Evolutionary conservation across 2,329 filamentous ascomycete species (phyloP).

Genomic region (Alternaria gansuensis): DNA sequence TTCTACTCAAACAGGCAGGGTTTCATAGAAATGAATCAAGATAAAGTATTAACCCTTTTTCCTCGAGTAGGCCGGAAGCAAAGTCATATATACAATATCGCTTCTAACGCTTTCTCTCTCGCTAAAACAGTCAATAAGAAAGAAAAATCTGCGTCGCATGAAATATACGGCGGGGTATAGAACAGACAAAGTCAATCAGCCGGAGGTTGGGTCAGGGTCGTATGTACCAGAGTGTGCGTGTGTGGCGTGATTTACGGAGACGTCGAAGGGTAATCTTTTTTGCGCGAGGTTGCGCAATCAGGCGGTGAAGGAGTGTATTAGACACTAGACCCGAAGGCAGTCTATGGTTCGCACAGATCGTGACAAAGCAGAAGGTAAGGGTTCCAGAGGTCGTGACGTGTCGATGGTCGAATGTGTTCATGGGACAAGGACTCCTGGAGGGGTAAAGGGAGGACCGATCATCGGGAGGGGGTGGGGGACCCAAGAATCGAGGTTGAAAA

Average conservation of each 20-base stretch:
- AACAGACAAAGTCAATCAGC: slow-evolving; percentile 32
- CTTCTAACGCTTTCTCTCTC: slow-evolving; percentile 9
- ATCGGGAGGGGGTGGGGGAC: slow-evolving; percentile 19
- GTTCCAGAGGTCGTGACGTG: neutral
- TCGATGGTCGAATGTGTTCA: neutral
- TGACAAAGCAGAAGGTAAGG: slow-evolving; percentile 6
- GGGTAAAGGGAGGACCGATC: slow-evolving; percentile 24
- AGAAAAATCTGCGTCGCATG: slow-evolving; percentile 19
- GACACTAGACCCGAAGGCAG: slow-evolving; percentile 31
- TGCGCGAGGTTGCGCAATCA: slow-evolving; percentile 20
- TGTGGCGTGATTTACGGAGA: slow-evolving; percentile 16
- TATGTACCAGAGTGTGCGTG: slow-evolving; percentile 12
- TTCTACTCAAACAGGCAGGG: slow-evolving; percentile 19
- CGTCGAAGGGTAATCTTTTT: slow-evolving; percentile 24
- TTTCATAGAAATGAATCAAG: slow-evolving; percentile 32
- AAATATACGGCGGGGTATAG: slow-evolving; percentile 35
- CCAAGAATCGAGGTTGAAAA: slow-evolving; percentile 38
- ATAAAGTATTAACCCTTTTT: slow-evolving; percentile 20
- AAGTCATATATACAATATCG: slow-evolving; percentile 29
- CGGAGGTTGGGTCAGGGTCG: slow-evolving; percentile 12
- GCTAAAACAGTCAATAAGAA: slow-evolving; percentile 13
- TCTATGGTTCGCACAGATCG: slow-evolving; percentile 23
- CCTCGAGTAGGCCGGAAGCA: neutral
- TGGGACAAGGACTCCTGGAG: neutral
- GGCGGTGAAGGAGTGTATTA: slow-evolving; percentile 38